Evolutionary conservation across 768 basidiomycete species (phyloP), one percentile per base, ranked within the genome.

Genomic region (Rhodotorula paludigena): DNA sequence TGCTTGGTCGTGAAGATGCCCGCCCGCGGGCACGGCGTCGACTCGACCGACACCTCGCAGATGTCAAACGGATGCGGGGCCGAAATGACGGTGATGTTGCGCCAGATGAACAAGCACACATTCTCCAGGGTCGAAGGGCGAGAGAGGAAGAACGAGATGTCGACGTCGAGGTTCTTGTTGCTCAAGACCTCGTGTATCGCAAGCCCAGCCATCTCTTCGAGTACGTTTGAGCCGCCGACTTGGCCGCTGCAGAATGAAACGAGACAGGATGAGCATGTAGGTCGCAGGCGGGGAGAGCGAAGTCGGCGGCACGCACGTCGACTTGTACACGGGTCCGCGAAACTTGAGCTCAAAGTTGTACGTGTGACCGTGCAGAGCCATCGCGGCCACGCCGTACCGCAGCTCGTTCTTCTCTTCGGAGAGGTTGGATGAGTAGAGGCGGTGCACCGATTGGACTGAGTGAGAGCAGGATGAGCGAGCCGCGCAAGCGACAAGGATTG

Each of bases 41-140:
- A 25, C 52, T 68, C 64, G 39, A 67, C 62, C n/a, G 44, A 45
- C 25, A 72, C 63, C n/a, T 58, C 55, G 11, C 35, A 45, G n/a
- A 63, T 47, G n/a, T 39, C 23, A 5, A 33, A 39, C 12, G 51
- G 45, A 10, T 60, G 61, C n/a, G 66, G 66, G 11, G 51, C 35
- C 30, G 60, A 55, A 21, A 72, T 21, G 49, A 72, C 63, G 3
- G 14, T 14, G 16, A 64, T 9, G 56, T 72, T 72, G 21, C 70
- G 48, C 59, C 59, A 72, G 23, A 54, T 63, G 38, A 72, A 64
- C 28, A 72, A 36, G 55, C 55, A 57, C 25, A 72, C 15, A 63
- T 72, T 72, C 32, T 72, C 70, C 55, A 72, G 39, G 4, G 70
- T 68, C 16, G 70, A 72, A 2, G 70, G 66, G 21, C 70, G 62